Evolutionary conservation across 2,329 filamentous ascomycete species (phyloP), one percentile per base, ranked within the genome.

Genomic region (Ophiocordyceps robertsii): DNA sequence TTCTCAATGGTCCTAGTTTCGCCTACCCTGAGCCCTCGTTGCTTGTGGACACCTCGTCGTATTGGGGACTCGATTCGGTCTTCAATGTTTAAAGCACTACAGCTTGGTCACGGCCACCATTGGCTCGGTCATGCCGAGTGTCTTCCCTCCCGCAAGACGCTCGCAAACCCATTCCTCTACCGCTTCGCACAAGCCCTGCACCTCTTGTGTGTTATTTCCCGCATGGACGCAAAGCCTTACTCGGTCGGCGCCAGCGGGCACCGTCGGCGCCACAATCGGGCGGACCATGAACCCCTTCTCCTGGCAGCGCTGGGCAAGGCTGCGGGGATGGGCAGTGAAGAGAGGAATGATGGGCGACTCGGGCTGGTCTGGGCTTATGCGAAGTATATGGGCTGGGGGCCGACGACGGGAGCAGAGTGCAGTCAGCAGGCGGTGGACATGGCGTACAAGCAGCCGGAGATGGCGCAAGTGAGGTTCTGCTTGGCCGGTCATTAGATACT

Each of bases 141-240:
- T 32, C 12, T 32, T n/a, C 8, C 9, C 4, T 24, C 38, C 37
- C 3, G 17, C 42, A 8, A 46, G 39, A n/a, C 44, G 43, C 21
- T 9, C 19, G 11, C 19, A 21, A 1, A 56, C 55, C 77, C 77
- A 81, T 1, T 53, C 47, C 38, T 63, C 60, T 9, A 81, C 67
- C 0, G 60, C 63, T 8, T 47, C 54, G 0, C 73, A 63, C 19
- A 84, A 54, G 0, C 62, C 66, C 6, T 78, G 66, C 1, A 84
- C 65, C 44, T 85, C 67, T 5, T 64, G 60, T 7, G 61, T 45
- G 0, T 73, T 79, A 47, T 85, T 86, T 0, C 72, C 75, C 0
- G 80, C 76, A 57, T 86, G 82, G 3, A 86, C 55, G 56, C 80
- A 84, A 0, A 86, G 65, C 9, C 82, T 63, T 1, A 85, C 73